Base-by-base conservation (phyloP, 441 rosid genomes). In the Pelargonium exstipulatum region DNA sequence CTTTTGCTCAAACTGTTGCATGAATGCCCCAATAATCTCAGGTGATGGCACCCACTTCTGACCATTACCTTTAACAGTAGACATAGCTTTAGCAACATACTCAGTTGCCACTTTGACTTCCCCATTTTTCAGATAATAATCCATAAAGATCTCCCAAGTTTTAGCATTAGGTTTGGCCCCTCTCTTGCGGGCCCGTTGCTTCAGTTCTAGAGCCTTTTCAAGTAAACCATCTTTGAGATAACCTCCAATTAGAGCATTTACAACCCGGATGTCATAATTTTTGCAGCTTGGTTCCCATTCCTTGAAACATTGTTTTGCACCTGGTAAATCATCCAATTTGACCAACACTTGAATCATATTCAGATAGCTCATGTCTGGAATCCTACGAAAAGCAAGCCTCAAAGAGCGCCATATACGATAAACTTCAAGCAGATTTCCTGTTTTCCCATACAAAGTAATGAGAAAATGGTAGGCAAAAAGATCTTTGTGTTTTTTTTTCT, bases 351-450 rank as follows among this genome's bases (percentile, higher is more conserved):
- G 97, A 62, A 91, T 84, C 94, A 87, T 90, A 80, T 94, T 94
- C 76, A 94, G 81, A 83, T 88, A 94, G 64, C 91, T 90, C 55
- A 85, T 80, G 66, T 91, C 87, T 40, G 90, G 81, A 53, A 95
- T 87, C 77, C 83, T 88, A 2, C 74, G 90, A 70, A 83, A 90
- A 78, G 97, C 90, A 67, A 94, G 80, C 85, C 92, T 83, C 85
- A 88, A 64, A 1, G 97, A 94, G 53, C 90, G 94, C 98, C 98
- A 94, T 69, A 89, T 71, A 68, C 95, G 84, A 77, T 94, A 87
- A 76, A 87, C 93, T 75, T 91, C 96, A 64, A 55, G 77, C 79
- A 91, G 73, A 51, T 90, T 91, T 0, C 95, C 94, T 0, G 74
- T 74, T 49, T 78, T 69, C 9, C 93, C 96, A 61, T 91, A 85